These are phyloP conservation scores for Volvariella volvacea DNA, from an alignment of 1,284 basidiomycete species.

Conservation along the genomic window DNA sequence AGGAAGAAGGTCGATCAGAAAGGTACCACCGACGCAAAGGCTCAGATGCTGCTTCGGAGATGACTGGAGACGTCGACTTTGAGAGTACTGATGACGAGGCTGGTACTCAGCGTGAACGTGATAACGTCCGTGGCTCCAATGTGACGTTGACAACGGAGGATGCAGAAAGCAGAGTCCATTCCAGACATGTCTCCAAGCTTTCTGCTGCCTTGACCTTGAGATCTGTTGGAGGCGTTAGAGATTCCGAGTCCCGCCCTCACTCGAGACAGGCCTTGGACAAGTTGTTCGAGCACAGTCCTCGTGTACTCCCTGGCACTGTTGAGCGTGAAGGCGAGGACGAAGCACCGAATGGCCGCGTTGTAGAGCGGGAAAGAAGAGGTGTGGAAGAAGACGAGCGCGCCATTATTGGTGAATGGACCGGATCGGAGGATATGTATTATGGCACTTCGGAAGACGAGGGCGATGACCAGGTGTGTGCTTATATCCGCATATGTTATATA, in stretches of 20 bases:
- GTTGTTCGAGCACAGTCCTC: too few relatives aligned
- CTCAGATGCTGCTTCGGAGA: constrained; percentile 8
- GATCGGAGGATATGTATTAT: constrained; percentile 59
- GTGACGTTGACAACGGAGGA: too few relatives aligned
- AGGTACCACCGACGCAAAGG: constrained; percentile 5
- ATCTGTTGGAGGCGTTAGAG: constrained; percentile 45
- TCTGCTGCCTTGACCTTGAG: constrained; percentile 60
- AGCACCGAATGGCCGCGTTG: constrained; percentile 19
- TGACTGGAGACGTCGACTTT: constrained; percentile 18
- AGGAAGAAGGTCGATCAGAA: constrained; percentile 11
- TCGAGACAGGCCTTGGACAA: too few relatives aligned
- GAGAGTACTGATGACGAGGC: constrained; percentile 33
- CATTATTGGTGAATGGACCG: constrained; percentile 70
- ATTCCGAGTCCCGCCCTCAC: background rate
- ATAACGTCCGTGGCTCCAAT: background rate
- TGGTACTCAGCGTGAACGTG: background rate
- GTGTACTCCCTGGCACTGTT: background rate
- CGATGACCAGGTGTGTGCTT: constrained; percentile 11
- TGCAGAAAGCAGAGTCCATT: constrained; percentile 52
- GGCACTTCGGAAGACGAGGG: constrained; percentile 62
- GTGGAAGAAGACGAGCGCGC: constrained; percentile 21
- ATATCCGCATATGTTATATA: too few relatives aligned
- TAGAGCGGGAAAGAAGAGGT: constrained; percentile 12
- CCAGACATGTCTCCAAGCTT: constrained; percentile 62
- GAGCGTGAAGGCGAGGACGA: constrained; percentile 12